phyloP scores from a whole-genome alignment of 2,329 filamentous ascomycete genomes.

The Coniella lustricola region DNA sequence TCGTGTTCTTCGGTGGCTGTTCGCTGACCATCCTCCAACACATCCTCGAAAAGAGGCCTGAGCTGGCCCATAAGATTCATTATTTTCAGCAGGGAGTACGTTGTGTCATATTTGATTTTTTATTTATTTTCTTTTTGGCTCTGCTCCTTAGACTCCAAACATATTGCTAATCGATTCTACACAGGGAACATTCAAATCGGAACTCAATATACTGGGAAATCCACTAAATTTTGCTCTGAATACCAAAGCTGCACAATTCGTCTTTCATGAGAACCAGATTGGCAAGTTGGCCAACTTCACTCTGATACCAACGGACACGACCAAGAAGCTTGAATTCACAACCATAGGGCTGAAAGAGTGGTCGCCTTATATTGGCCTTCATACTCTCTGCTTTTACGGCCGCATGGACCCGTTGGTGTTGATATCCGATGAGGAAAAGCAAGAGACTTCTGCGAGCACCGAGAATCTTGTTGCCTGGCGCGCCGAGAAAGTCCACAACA shows the following conservation, averaged over 20 bases:
- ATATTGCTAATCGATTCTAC: neutral
- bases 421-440: neutral
- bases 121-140: neutral
- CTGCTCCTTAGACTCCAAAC: neutral
- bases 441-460: neutral
- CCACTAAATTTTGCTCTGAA: constrained; percentile 15
- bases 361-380: constrained; percentile 9
- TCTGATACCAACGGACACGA: constrained; percentile 14
- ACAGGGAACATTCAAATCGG: constrained; percentile 12
- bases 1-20: constrained; percentile 13
- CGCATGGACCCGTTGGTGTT: constrained; percentile 11
- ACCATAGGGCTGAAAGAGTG: constrained; percentile 2
- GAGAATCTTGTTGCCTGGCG: constrained; percentile 7
- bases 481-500: neutral
- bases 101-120: neutral
- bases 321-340: constrained; percentile 12
- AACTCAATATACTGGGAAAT: constrained; percentile 16
- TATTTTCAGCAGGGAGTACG: constrained; percentile 14
- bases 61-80: constrained; percentile 5
- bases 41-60: constrained; percentile 4
- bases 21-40: constrained; percentile 13
- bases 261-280: neutral
- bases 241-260: constrained; percentile 10
- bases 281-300: constrained; percentile 7
- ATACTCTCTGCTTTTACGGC: constrained; percentile 12